Base-by-base conservation (phyloP, 1,284 basidiomycete species). In the Cryptococcus amylolentus region DNA sequence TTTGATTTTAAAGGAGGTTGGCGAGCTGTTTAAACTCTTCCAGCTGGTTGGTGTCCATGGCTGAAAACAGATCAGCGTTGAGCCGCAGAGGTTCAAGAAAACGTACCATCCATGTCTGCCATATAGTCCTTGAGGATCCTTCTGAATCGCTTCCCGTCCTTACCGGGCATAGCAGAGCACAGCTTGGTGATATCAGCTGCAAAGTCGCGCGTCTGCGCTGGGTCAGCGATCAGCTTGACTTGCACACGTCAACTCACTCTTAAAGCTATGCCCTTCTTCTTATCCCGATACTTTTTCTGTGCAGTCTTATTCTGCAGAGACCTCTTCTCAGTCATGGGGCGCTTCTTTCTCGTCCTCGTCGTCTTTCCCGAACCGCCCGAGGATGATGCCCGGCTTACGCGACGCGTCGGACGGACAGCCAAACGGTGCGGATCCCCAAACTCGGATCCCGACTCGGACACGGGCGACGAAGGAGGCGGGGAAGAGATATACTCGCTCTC, bases 251-350 rank as follows among this genome's bases (percentile, higher is more conserved):
- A 8, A 26, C 51, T 46, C 26, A 53, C 51, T 16, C 20, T 14
- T 4, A 14, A 4, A 16, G 51, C 51, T 3, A 53, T 14, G 1
- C 26, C 27, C 31, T 37, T 43, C 41, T 43, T 60, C 47, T 53
- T 56, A 3, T 53, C 40, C 18, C 58, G 51, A 44, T 60, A 60
- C 40, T 43, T 53, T 47, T 53, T 60, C 46, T 60, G 58, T 5
- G 50, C n/a, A 14, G 10, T 35, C 31, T 51, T 42, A 7, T 47
- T 54, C 43, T 47, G 42, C 26, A 9, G 20, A 2, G 16, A 13
- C 18, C 52, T 12, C n/a, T 14, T 49, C 10, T 13, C n/a, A 18
- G 48, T 18, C 27, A 38, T 38, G 14, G 23, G 20, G 18, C 45
- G 18, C 18, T 16, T 42, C 41, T 23, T 42, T 42, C 41, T 42